These are phyloP conservation scores for Pichia sp. DNA, from an alignment of 1,139 yeast genomes.

Conservation along the genomic window DNA sequence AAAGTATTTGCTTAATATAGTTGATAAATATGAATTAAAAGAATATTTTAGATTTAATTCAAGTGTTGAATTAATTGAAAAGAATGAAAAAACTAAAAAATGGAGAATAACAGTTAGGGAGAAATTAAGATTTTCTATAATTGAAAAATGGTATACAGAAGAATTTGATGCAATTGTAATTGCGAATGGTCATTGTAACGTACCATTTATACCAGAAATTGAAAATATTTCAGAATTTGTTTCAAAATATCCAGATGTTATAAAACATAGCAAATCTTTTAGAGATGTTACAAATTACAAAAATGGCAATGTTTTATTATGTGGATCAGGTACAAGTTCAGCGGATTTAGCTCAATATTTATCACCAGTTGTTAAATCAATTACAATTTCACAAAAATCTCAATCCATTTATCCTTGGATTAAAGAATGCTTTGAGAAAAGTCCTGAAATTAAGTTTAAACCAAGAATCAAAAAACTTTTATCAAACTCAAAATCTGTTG, in stretches of 20 bases:
- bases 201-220: conserved; percentile 43
- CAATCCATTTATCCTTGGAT: conserved; percentile 17
- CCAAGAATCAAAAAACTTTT: conserved; percentile 20
- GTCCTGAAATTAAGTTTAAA: conserved; percentile 18
- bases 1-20: conserved; percentile 29
- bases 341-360: conserved; percentile 47
- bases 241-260: conserved; percentile 32
- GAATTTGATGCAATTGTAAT: conserved; percentile 39
- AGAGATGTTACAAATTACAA: conserved; percentile 31
- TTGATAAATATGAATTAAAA: conserved; percentile 28
- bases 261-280: conserved; percentile 32
- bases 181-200: conserved; percentile 44
- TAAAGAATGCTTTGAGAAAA: conserved; percentile 15
- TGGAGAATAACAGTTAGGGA: conserved; percentile 18
- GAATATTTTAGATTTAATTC: conserved; percentile 36
- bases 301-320: conserved; percentile 37
- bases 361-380: conserved; percentile 28
- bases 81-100: conserved; percentile 15
- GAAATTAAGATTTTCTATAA: conserved; percentile 10
- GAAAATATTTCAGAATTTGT: conserved; percentile 38
- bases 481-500: conserved; percentile 20
- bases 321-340: conserved; percentile 48
- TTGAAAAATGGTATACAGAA: conserved; percentile 31
- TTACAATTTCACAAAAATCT: conserved; percentile 17
- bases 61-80: conserved; percentile 32